Evolutionary conservation across 805 yeast species (phyloP), one percentile per base, ranked within the genome.

Genomic region (Metschnikowia reukaufii): DNA sequence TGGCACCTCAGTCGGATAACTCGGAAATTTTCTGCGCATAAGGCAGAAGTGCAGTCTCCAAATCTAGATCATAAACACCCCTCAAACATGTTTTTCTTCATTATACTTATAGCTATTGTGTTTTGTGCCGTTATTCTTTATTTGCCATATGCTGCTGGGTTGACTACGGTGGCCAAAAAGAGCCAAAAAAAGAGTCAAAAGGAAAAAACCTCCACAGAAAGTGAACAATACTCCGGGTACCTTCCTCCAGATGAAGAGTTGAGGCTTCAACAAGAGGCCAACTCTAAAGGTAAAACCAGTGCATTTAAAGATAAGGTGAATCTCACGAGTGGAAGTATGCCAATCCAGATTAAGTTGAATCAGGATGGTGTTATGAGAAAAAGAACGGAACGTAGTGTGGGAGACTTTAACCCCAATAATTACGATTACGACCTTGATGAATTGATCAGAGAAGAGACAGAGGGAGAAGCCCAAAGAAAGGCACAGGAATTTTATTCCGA

Each of bases 111-210:
- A 13, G 66, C 79, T n/a, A 51, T 73, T 5, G 58, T 77, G 15
- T 63, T 78, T 8, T 62, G 77, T 10, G 65, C 67, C 0, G 56
- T 76, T 18, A 59, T 77, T 2, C 41, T 75, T 10, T 56, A 68
- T 9, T 69, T 81, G 30, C 86, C 86, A 5, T 63, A 73, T 42
- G 51, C 75, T 12, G 72, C 80, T 4, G 83, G 83, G 3, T 59
- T 81, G 40, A 78, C 82, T 3, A 62, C 67, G 3, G 66, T 72
- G 52, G 68, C 71, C 41, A 53, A 71, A 9, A 62, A 66, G 15
- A 59, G 57, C 42, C 54, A 44, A 25, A 45, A 15, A 39, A 45
- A 42, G 25, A 48, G 32, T 40, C 37, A 36, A 38, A 19, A 39
- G 27, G 36, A 47, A 35, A 36, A 31, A 25, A 42, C 42, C 18